Evolutionary conservation across 805 yeast species (phyloP), one percentile per base, ranked within the genome.

Genomic region (Candida dajiaensis): DNA sequence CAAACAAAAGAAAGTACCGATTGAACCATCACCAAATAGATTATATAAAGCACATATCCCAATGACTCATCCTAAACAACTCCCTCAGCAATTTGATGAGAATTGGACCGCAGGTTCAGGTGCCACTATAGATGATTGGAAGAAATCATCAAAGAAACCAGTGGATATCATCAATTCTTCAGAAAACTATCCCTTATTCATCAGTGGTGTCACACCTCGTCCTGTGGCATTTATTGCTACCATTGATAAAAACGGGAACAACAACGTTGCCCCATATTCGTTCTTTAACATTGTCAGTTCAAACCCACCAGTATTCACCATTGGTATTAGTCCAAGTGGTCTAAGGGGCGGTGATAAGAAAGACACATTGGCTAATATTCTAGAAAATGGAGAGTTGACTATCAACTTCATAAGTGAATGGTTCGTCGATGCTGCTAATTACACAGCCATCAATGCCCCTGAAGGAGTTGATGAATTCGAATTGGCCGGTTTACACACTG

Each of bases 351-450:
- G 41, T 37, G 69, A 64, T 7, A 53, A 47, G 19, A 80, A 80
- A 56, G 82, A 80, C 57, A 71, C 83, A 11, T 63, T 68, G 47
- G 51, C 51, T 4, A 78, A 78, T 52, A 59, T 80, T 18, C 56
- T 73, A 25, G 77, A 72, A 16, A 77, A 79, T 1, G 65, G 61
- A 6, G 85, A 80, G 54, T 67, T 71, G 43, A 74, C 80, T 21
- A 70, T 80, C 52, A 80, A 76, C 55, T 66, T 80, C 38, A 40
- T 44, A 9, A 33, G 40, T 44, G 85, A 80, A 60, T 79, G 82
- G 82, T 75, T 78, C 50, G 61, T 75, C 29, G 84, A 80, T 50
- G 83, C 83, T n/a, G 81, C 83, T 7, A 77, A 80, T 55, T 72
- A 61, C 50, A 61, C 76, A 12, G 63, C 73, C 18, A 67, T 66